Conservation (phyloP, 805 yeast species). For the Pichia manshurica region DNA sequence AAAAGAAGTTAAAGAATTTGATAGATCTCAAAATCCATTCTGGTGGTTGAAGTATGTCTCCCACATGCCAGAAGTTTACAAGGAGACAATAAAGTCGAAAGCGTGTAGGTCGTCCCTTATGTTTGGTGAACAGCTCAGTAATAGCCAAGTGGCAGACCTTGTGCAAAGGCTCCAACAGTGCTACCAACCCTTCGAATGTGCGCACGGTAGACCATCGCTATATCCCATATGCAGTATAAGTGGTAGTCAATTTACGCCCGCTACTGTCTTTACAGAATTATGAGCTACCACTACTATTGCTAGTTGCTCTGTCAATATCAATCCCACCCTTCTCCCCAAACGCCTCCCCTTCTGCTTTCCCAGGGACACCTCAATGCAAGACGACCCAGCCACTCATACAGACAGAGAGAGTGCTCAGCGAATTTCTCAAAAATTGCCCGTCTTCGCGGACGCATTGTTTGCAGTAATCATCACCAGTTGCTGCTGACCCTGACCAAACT, state of each 20-base stretch:
- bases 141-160: slow-evolving; percentile 39
- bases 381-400: background rate
- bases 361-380: too few relatives aligned
- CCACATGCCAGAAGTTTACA: slow-evolving; percentile 45
- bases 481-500: too few relatives aligned
- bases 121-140: slow-evolving; percentile 56
- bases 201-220: slow-evolving; percentile 78
- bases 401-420: background rate
- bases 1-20: background rate
- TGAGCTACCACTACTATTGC: too few relatives aligned
- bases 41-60: slow-evolving; percentile 17
- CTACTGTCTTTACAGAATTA: too few relatives aligned
- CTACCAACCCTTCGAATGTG: slow-evolving; percentile 67
- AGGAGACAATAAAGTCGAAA: slow-evolving; percentile 47
- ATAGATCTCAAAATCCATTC: background rate
- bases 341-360: too few relatives aligned
- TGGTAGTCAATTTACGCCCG: too few relatives aligned
- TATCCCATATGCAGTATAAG: slow-evolving; percentile 22
- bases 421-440: background rate
- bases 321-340: too few relatives aligned
- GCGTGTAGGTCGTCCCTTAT: slow-evolving; percentile 68
- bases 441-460: too few relatives aligned
- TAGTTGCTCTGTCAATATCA: too few relatives aligned
- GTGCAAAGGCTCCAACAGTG: slow-evolving; percentile 43
- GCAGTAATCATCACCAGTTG: too few relatives aligned